phyloP scores from a whole-genome alignment of 2,329 filamentous ascomycete species.

The Pseudocercospora cruenta region DNA sequence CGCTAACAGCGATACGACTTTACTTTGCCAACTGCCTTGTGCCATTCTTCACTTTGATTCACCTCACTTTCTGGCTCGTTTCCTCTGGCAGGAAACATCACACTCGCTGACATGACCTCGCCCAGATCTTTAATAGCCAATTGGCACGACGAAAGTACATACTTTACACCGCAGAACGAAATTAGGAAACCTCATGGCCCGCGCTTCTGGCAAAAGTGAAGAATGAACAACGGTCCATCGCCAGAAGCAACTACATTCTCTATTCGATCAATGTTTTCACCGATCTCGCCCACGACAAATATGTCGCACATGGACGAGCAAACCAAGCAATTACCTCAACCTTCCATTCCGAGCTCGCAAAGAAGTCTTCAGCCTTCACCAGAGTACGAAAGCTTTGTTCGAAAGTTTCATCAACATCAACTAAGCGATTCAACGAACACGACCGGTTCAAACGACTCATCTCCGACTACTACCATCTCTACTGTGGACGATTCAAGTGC shows the following conservation, averaged over 20 bases:
- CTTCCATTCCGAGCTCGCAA: constrained; percentile 21
- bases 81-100: constrained; percentile 1
- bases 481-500: constrained; percentile 89
- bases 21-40: constrained; percentile 1
- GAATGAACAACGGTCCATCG: constrained; percentile 33
- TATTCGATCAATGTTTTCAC: constrained; percentile 23
- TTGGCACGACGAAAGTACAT: constrained; percentile 29
- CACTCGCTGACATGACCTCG: constrained; percentile 32
- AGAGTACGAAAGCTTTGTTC: constrained; percentile 33
- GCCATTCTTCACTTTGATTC: constrained; percentile 2
- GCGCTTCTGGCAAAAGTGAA: constrained; percentile 33
- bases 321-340: constrained; percentile 31
- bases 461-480: constrained; percentile 89
- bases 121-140: constrained; percentile 36
- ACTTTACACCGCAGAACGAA: constrained; percentile 17
- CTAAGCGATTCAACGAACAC: constrained; percentile 77
- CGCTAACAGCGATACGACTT: constrained; percentile 12
- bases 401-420: constrained; percentile 65
- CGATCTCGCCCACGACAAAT: constrained; percentile 25
- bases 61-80: background rate
- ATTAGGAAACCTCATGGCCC: constrained; percentile 28
- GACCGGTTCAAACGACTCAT: constrained; percentile 88
- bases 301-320: constrained; percentile 33
- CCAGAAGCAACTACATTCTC: constrained; percentile 25
- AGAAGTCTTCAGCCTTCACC: constrained; percentile 19